These are phyloP conservation scores for Dioszegia crocea DNA, from an alignment of 768 basidiomycete species.

Conservation along the genomic window DNA sequence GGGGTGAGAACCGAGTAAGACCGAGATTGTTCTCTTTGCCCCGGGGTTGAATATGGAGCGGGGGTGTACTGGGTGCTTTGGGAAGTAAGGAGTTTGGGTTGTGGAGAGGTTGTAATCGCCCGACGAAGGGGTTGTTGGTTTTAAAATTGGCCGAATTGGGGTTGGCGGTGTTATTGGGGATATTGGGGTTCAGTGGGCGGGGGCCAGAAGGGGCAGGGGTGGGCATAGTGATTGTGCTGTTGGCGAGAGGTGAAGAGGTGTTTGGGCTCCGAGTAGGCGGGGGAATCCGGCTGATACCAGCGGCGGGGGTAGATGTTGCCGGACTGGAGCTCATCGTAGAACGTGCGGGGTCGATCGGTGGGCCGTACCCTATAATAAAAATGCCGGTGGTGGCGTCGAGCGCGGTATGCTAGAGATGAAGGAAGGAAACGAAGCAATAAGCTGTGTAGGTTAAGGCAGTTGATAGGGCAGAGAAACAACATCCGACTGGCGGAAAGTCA, in stretches of 20 bases:
- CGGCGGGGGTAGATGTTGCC: neutral
- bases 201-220: neutral
- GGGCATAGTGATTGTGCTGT: neutral
- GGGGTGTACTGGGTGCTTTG: neutral
- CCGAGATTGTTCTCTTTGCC: slow-evolving; percentile 1
- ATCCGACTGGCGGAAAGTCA: too few relatives aligned
- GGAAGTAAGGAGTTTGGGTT: neutral
- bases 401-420: too few relatives aligned
- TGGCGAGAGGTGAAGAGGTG: neutral
- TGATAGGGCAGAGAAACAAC: too few relatives aligned
- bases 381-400: too few relatives aligned
- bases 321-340: too few relatives aligned
- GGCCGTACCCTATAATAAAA: too few relatives aligned
- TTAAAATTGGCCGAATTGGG: neutral
- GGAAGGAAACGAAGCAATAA: too few relatives aligned
- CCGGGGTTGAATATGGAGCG: slow-evolving; percentile 3
- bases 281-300: neutral
- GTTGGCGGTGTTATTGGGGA: neutral
- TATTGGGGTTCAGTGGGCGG: neutral
- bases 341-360: too few relatives aligned
- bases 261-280: neutral
- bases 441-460: too few relatives aligned
- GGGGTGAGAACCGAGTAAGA: neutral
- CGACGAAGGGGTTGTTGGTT: slow-evolving; percentile 3
- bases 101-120: neutral